Conservation (phyloP, 306 rosid species). For the Prunus armeniaca region DNA sequence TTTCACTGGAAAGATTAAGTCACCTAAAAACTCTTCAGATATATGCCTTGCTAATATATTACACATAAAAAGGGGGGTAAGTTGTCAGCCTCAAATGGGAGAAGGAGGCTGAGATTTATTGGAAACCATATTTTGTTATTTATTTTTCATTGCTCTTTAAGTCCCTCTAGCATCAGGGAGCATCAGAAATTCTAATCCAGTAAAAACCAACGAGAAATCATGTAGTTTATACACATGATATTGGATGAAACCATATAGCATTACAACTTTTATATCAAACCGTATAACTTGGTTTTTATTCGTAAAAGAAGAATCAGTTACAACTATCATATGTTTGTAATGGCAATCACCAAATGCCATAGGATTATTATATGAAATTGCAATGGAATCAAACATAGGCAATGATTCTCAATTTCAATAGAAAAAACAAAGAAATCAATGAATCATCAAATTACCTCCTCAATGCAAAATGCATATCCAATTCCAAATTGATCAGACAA, state of each 20-base stretch:
- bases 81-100: not conserved
- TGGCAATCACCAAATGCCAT: not conserved
- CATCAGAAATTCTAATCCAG: not conserved
- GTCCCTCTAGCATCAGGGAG: not conserved
- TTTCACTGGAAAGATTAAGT: not conserved
- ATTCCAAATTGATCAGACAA: conserved; percentile 19
- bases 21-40: not conserved
- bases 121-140: not conserved
- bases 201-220: not conserved
- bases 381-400: not conserved
- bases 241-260: not conserved
- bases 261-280: not conserved
- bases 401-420: conserved; percentile 8
- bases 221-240: not conserved
- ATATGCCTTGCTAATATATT: not conserved
- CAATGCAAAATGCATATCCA: not conserved
- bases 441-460: conserved; percentile 16
- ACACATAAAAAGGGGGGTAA: not conserved
- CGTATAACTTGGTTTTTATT: not conserved
- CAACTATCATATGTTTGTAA: conserved; percentile 1
- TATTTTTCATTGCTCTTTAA: not conserved
- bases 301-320: not conserved
- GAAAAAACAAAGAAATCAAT: not conserved
- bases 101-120: not conserved
- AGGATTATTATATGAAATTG: not conserved